Conservation (phyloP, 208 protist species). For the Vickermania spadyakhi region DNA sequence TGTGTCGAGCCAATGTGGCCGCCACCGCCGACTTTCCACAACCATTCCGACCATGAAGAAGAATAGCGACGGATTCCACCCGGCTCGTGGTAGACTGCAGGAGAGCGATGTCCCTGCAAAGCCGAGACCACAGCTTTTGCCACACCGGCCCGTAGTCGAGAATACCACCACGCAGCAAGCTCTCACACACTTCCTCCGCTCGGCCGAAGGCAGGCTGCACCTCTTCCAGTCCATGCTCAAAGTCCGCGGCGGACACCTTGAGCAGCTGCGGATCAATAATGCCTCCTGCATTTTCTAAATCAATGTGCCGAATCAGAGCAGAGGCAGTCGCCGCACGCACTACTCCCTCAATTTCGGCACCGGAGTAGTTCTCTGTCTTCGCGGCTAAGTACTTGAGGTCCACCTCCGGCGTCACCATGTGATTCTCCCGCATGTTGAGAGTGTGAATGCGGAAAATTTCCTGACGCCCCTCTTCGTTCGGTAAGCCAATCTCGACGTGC, state of each 20-base stretch:
- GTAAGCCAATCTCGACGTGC: slow-evolving; percentile 96
- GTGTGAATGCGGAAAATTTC: slow-evolving; percentile 99
- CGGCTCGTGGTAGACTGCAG: slow-evolving; percentile 68
- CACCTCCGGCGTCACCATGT: slow-evolving; percentile 89
- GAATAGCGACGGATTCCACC: slow-evolving; percentile 90
- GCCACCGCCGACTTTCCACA: slow-evolving; percentile 96
- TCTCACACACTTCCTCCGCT: slow-evolving; percentile 85
- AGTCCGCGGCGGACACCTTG: slow-evolving; percentile 63
- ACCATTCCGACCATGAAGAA: slow-evolving; percentile 89
- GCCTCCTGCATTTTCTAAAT: slow-evolving; percentile 64
- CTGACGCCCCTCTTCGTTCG: slow-evolving; percentile 95
- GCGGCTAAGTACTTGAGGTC: slow-evolving; percentile 89
- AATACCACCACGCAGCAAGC: slow-evolving; percentile 87
- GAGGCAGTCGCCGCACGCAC: slow-evolving; percentile 82
- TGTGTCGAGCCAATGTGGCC: slow-evolving; percentile 79
- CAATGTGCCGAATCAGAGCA: slow-evolving; percentile 88
- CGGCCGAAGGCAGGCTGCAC: slow-evolving; percentile 97
- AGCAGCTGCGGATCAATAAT: slow-evolving; percentile 43
- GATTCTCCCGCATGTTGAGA: slow-evolving; percentile 84
- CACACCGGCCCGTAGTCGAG: slow-evolving; percentile 90
- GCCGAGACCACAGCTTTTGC: slow-evolving; percentile 40
- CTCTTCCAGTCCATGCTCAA: slow-evolving; percentile 72
- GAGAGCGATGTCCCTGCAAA: slow-evolving; percentile 66
- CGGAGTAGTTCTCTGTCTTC: slow-evolving; percentile 98
- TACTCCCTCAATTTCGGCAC: slow-evolving; percentile 94